Evolutionary conservation across 176 grass and related monocot genomes (phyloP).

Genomic region (Tillandsia leiboldiana): DNA sequence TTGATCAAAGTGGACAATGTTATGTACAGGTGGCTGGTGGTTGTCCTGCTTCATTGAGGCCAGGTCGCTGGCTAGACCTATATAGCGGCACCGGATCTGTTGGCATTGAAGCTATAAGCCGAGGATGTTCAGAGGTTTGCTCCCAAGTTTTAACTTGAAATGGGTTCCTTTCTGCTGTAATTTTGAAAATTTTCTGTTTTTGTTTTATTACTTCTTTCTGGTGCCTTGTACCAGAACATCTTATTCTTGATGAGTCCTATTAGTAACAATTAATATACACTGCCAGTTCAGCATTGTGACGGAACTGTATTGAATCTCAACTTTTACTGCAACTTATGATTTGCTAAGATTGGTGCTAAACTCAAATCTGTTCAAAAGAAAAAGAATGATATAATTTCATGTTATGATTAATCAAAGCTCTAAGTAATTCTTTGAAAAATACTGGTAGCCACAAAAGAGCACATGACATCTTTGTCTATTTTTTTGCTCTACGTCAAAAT

Average conservation of each 20-base stretch:
- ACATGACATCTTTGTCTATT: neutral
- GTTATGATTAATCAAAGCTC: no score
- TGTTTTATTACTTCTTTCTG: neutral
- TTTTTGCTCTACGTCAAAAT: neutral
- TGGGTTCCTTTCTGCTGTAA: neutral
- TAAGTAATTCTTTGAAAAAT: no score
- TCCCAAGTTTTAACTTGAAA: slow-evolving; percentile 5
- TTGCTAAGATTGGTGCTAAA: no score
- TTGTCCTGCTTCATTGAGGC: slow-evolving; percentile 79
- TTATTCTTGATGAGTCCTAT: no score
- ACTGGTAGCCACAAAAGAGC: no score
- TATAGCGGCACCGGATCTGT: slow-evolving; percentile 95
- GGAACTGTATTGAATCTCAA: no score
- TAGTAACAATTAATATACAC: no score
- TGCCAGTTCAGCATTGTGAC: no score
- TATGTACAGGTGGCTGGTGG: slow-evolving; percentile 70
- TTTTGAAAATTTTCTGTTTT: neutral
- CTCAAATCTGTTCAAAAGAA: no score
- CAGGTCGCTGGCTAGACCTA: slow-evolving; percentile 86
- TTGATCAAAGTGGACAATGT: slow-evolving; percentile 16
- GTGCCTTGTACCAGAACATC: neutral
- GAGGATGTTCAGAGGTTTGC: slow-evolving; percentile 86
- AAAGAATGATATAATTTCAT: no score
- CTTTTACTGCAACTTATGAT: no score
- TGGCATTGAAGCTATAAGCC: slow-evolving; percentile 97